Evolutionary conservation across 2,329 filamentous ascomycete genomes (phyloP), one percentile per base, ranked within the genome.

Genomic region (Septoria petroselini): DNA sequence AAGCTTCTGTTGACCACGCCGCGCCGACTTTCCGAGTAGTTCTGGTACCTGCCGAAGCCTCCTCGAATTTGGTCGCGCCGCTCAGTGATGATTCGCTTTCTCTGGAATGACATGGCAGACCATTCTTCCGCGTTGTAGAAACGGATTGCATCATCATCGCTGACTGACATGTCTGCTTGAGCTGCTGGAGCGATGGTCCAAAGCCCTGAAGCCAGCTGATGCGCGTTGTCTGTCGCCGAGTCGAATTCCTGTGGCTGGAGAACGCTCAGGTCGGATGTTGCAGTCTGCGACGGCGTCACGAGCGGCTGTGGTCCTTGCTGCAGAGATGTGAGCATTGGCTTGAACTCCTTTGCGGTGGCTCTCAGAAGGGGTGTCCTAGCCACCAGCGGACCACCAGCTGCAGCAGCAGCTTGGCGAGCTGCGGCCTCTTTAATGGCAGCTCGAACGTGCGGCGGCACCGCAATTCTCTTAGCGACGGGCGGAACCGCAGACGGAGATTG

Each of bases 271-370:
- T 27, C 5, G 23, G 23, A 27, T 5, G 5, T 5, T 27, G 9
- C 23, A 27, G 23, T 5, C 23, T 27, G n/a, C n/a, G n/a, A n/a
- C n/a, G n/a, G n/a, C n/a, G n/a, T n/a, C n/a, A n/a, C n/a, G n/a
- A n/a, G n/a, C n/a, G n/a, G 41, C 19, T 15, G 41, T 11, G 19
- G 30, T 23, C 19, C 6, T 5, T 29, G 42, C 2, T 29, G 33
- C 27, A 12, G 6, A n/a, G n/a, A 21, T 15, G 38, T 14, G 3
- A 35, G 49, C 19, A 58, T 55, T 11, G 62, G 62, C 43, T 27
- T 58, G 54, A 64, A 64, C 23, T 59, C 52, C 31, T 50, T 34
- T 6, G 61, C 62, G 18, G 60, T 62, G 8, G 61, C 60, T 46
- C 62, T 51, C 3, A 64, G 52, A 5, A 58, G 57, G 14, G 45